Evolutionary conservation across 768 basidiomycete genomes (phyloP).

Genomic region (Russula compacta): DNA sequence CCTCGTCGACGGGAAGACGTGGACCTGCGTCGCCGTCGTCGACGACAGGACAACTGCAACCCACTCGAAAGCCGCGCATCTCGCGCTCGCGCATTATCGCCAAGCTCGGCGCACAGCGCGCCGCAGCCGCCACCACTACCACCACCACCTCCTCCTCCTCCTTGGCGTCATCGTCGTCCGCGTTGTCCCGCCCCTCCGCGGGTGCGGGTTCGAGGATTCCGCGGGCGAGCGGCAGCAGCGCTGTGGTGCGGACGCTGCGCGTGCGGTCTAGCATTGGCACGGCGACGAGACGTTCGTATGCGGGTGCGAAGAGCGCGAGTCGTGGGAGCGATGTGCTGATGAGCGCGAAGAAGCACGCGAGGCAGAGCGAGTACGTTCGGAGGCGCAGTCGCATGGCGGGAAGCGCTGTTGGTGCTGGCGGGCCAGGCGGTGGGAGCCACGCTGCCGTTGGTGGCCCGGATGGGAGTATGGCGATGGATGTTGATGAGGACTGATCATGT

Average conservation of each 20-base stretch:
- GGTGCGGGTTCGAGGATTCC: conserved; percentile 8
- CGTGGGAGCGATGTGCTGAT: conserved; percentile 35
- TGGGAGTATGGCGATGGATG: conserved; percentile 17
- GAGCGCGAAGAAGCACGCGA: conserved; percentile 63
- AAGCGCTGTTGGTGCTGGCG: conserved; percentile 5
- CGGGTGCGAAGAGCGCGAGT: conserved; percentile 24
- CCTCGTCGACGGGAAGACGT: neutral
- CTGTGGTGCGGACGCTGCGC: conserved; percentile 19
- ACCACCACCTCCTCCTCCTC: neutral
- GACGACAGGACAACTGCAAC: conserved; percentile 25
- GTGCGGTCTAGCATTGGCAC: conserved; percentile 42
- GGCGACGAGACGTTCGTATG: conserved; percentile 27
- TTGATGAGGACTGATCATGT: conserved; percentile 14
- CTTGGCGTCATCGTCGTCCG: neutral
- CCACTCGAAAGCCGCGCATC: conserved; percentile 62
- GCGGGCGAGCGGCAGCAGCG: conserved; percentile 4
- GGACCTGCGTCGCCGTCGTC: neutral
- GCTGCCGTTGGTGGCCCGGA: neutral
- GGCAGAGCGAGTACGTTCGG: conserved; percentile 68
- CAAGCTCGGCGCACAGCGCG: conserved; percentile 62
- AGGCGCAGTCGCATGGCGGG: conserved; percentile 38
- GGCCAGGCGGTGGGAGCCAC: neutral
- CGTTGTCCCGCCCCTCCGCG: conserved; percentile 8
- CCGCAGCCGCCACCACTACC: conserved; percentile 25
- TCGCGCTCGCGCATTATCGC: conserved; percentile 78